Conservation (phyloP, 164 flowering plant species). For the Nymphaea thermarum region DNA sequence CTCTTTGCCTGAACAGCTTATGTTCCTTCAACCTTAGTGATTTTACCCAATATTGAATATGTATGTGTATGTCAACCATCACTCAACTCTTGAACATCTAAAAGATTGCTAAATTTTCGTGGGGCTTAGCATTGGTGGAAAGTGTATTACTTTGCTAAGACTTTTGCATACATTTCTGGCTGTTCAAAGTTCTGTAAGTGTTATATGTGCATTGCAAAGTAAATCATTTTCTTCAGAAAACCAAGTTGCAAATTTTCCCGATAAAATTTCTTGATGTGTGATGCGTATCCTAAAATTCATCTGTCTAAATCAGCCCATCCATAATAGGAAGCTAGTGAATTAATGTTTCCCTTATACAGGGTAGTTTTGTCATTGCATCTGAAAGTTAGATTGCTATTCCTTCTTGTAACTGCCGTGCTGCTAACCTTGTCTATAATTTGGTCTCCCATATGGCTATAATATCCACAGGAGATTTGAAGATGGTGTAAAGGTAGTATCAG, state of each 20-base stretch:
- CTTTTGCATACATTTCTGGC: no score
- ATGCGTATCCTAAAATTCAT: no score
- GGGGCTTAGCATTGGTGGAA: no score
- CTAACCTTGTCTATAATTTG: background rate
- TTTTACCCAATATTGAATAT: no score
- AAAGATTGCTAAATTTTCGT: no score
- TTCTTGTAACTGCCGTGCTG: background rate
- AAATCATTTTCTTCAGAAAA: background rate
- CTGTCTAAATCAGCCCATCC: background rate
- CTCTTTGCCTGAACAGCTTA: no score
- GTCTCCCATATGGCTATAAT: background rate
- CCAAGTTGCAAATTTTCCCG: background rate
- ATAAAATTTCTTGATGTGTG: background rate
- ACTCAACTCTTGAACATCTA: no score
- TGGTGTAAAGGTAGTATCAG: conserved; percentile 80
- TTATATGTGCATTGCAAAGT: background rate
- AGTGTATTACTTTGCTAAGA: no score
- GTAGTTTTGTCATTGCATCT: background rate
- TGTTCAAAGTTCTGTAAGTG: no score
- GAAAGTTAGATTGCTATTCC: background rate
- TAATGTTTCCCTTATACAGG: background rate
- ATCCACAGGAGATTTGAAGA: conserved; percentile 70
- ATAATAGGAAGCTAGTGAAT: background rate
- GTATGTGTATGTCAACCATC: no score
- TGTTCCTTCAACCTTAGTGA: no score